phyloP scores from a whole-genome alignment of 176 grass and related monocot genomes.

The Aegilops tauschii region DNA sequence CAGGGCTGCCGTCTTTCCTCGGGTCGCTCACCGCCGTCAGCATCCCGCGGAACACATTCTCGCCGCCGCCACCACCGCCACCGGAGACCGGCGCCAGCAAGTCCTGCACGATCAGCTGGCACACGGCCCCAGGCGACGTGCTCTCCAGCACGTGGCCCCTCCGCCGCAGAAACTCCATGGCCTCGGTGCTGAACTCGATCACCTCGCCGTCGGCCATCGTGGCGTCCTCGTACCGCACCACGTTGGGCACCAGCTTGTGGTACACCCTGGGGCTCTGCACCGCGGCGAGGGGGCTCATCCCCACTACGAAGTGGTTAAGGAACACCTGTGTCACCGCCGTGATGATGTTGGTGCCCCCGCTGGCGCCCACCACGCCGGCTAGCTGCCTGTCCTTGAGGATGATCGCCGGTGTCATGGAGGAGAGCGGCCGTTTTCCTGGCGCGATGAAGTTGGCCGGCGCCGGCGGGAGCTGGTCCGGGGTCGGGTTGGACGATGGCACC shows the following conservation, averaged over 20 bases:
- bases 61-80: background rate
- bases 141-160: conserved; percentile 46
- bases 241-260: conserved; percentile 79
- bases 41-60: conserved; percentile 47
- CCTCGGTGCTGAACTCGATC: conserved; percentile 40
- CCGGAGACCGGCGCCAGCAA: conserved; percentile 11
- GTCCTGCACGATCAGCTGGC: conserved; percentile 81
- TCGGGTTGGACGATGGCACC: conserved; percentile 34
- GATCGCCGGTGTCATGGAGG: conserved; percentile 83
- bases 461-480: conserved; percentile 63
- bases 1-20: conserved; percentile 75
- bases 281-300: conserved; percentile 69
- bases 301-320: conserved; percentile 79
- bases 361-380: conserved; percentile 72
- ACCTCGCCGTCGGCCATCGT: conserved; percentile 52
- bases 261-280: conserved; percentile 76
- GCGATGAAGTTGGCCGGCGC: conserved; percentile 89
- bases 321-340: conserved; percentile 62
- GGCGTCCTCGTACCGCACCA: conserved; percentile 68
- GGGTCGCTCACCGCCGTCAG: conserved; percentile 91
- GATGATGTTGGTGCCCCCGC: conserved; percentile 76
- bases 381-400: conserved; percentile 75
- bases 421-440: conserved; percentile 62
- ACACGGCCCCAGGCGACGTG: conserved; percentile 35
- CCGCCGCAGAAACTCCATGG: conserved; percentile 50